phyloP scores from a whole-genome alignment of 139 green algal genomes.

The Chlorella sp. region DNA sequence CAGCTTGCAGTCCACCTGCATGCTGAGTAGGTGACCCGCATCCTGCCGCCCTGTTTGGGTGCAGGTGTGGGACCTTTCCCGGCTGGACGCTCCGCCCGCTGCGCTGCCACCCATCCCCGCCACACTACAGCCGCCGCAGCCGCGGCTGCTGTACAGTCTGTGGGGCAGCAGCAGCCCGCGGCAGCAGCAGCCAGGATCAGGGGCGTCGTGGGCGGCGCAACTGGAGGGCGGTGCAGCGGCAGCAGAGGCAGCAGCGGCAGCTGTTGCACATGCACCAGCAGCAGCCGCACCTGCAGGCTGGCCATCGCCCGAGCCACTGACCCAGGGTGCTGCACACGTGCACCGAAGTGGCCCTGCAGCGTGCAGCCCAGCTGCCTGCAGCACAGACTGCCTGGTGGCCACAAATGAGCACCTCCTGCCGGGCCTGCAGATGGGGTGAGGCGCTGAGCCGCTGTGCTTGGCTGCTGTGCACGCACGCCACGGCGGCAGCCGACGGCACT shows the following conservation, averaged over 20 bases:
- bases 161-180: background rate
- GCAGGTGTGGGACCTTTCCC: conserved; percentile 20
- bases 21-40: too few relatives aligned
- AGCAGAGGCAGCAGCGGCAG: background rate
- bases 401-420: conserved; percentile 3
- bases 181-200: background rate
- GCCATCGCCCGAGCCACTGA: background rate
- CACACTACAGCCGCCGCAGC: background rate
- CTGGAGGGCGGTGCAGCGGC: background rate
- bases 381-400: background rate
- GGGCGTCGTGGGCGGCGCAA: background rate
- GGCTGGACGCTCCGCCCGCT: background rate
- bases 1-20: too few relatives aligned
- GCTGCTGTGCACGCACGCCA: background rate
- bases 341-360: background rate
- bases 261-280: background rate
- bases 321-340: background rate
- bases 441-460: too few relatives aligned
- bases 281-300: background rate
- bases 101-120: background rate
- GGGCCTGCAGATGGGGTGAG: conserved; percentile 18
- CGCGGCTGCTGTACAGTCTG: background rate
- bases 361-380: background rate
- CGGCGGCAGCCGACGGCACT: background rate
- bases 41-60: too few relatives aligned